Conservation (phyloP, 192 early-diverging fungal species). For the Paraglomus occultum region DNA sequence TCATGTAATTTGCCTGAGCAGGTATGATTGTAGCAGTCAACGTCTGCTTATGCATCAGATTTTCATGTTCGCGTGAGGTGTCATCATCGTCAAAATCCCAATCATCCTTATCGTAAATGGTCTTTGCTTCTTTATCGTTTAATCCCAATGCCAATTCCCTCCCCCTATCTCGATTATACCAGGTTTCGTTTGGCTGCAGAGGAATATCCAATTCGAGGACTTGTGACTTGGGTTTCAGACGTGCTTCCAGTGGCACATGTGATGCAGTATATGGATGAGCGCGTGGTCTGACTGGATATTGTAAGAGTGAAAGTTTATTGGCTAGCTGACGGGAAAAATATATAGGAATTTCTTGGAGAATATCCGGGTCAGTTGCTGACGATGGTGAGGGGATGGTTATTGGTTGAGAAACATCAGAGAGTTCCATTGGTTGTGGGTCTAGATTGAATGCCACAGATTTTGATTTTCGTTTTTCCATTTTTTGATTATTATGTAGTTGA, state of each 20-base stretch:
- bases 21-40: conserved; percentile 77
- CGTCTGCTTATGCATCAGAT: conserved; percentile 80
- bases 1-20: conserved; percentile 74
- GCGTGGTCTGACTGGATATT: conserved; percentile 72
- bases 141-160: conserved; percentile 73
- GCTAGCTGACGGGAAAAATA: conserved; percentile 69
- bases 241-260: conserved; percentile 56
- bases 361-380: conserved; percentile 53
- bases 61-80: conserved; percentile 28
- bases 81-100: conserved; percentile 38
- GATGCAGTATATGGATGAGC: conserved; percentile 43
- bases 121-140: conserved; percentile 69
- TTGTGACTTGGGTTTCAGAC: conserved; percentile 82
- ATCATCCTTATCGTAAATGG: conserved; percentile 51
- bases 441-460: no score
- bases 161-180: conserved; percentile 79
- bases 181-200: conserved; percentile 63
- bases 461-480: no score
- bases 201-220: conserved; percentile 84
- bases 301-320: conserved; percentile 74
- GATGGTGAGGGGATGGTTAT: no score
- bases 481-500: no score
- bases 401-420: no score
- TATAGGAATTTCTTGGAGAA: conserved; percentile 77
- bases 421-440: no score